Evolutionary conservation across 2,329 filamentous ascomycete species (phyloP), one percentile per base, ranked within the genome.

Genomic region (Calonectria honghensis): DNA sequence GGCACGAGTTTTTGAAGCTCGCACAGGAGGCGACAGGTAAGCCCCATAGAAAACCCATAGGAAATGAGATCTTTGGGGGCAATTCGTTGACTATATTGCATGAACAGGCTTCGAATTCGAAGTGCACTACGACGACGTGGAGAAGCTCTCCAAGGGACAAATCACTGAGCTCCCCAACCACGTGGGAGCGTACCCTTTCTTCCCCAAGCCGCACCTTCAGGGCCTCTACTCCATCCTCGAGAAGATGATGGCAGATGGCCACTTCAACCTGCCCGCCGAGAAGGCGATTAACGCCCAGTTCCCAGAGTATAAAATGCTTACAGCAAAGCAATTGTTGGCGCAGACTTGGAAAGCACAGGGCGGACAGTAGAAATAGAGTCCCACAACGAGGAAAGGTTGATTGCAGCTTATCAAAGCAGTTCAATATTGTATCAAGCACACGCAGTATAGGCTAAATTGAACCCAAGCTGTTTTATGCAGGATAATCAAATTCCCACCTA

Each of bases 1-100:
- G 83, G 79, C 88, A 88, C 51, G 82, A 89, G 76, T 78, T 89
- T 9, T 68, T 89, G n/a, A 59, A 65, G n/a, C 72, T 86, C 20
- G 88, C 85, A 0, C 86, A 89, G 51, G 65, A 85, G 54, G 81
- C 84, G 35, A 85, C 81, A 66, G 87, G 87, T 69, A 14, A 41
- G 70, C 10, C 7, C 4, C 18, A 14, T 37, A 4, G 27, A 27
- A 13, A 27, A 1, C 37, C 24, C 20, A 7, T 7, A n/a, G 16
- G 4, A 6, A 39, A 27, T 5, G n/a, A 27, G 2, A 16, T 41
- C 10, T 16, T 13, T 24, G n/a, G 11, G 24, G 9, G 10, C 18
- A 13, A 65, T 27, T 16, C 10, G 7, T 27, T 31, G 48, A 48
- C 20, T 10, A 14, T 5, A 24, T 18, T 65, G 11, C 24, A 29